phyloP scores from a whole-genome alignment of 1,284 basidiomycete species.

The Fomitopsis schrenkii region DNA sequence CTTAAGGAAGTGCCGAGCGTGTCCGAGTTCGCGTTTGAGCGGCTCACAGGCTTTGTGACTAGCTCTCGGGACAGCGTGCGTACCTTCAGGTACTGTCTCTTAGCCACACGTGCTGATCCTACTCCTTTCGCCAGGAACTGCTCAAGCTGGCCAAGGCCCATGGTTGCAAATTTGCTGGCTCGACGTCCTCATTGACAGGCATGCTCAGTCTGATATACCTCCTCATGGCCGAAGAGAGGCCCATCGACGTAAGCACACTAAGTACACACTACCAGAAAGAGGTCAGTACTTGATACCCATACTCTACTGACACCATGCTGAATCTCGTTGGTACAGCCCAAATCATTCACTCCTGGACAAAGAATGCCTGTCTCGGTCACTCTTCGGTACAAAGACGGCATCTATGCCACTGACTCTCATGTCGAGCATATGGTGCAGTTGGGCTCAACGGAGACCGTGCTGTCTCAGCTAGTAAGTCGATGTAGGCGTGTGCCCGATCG shows the following conservation, averaged over 20 bases:
- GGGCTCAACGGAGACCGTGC: slow-evolving; percentile 58
- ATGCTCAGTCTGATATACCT: slow-evolving; percentile 90
- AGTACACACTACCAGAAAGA: slow-evolving; percentile 58
- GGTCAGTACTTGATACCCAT: slow-evolving; percentile 32
- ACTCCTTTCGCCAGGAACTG: slow-evolving; percentile 48
- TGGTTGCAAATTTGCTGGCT: slow-evolving; percentile 72
- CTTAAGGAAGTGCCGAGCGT: slow-evolving; percentile 74
- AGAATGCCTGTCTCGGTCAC: slow-evolving; percentile 74
- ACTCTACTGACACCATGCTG: too few species aligned
- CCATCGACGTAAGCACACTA: slow-evolving; percentile 54
- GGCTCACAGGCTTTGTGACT: slow-evolving; percentile 73
- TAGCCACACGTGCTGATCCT: neutral
- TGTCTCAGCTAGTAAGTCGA: slow-evolving; percentile 70
- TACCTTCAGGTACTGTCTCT: neutral
- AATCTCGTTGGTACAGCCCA: slow-evolving; percentile 35
- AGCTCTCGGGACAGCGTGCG: slow-evolving; percentile 77
- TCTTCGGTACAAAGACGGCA: slow-evolving; percentile 61
- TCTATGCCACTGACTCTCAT: slow-evolving; percentile 81
- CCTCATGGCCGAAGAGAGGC: slow-evolving; percentile 63
- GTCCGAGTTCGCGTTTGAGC: slow-evolving; percentile 88
- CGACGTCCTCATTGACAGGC: slow-evolving; percentile 88
- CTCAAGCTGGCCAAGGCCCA: slow-evolving; percentile 57
- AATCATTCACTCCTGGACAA: slow-evolving; percentile 76
- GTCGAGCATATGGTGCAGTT: slow-evolving; percentile 36
- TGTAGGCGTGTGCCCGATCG: neutral